These are phyloP conservation scores for Coelastrella sp. DNA, from an alignment of 139 green algal species.

Conservation along the genomic window DNA sequence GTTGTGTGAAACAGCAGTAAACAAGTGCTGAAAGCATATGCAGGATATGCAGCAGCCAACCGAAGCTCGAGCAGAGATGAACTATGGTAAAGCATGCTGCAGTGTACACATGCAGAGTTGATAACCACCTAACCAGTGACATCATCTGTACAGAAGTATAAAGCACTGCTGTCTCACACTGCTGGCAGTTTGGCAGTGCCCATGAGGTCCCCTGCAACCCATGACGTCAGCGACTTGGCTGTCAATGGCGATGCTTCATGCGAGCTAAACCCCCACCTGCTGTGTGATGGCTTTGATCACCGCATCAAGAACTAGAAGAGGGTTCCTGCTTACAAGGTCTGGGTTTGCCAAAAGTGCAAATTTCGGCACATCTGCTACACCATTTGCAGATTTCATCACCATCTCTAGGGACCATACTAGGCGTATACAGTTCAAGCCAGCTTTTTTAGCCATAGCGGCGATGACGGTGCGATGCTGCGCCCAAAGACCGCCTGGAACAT, in stretches of 20 bases:
- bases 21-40: too few species aligned
- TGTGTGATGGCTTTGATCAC: conserved; percentile 27
- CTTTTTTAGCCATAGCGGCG: neutral
- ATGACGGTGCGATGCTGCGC: conserved; percentile 20
- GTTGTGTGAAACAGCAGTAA: too few species aligned
- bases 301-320: conserved; percentile 36
- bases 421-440: conserved; percentile 42
- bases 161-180: too few species aligned
- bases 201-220: too few species aligned
- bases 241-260: neutral
- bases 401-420: conserved; percentile 41
- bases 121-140: too few species aligned
- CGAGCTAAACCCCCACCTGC: neutral
- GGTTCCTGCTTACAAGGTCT: conserved; percentile 5
- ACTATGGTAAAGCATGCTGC: too few species aligned
- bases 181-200: too few species aligned
- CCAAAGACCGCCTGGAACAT: conserved; percentile 33
- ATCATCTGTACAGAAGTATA: too few species aligned
- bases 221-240: too few species aligned
- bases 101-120: too few species aligned
- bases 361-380: neutral
- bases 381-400: conserved; percentile 7
- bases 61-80: too few species aligned
- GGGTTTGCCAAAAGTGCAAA: conserved; percentile 25
- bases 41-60: too few species aligned